Evolutionary conservation across 306 rosid genomes (phyloP).

Genomic region (Calophaca sinica): DNA sequence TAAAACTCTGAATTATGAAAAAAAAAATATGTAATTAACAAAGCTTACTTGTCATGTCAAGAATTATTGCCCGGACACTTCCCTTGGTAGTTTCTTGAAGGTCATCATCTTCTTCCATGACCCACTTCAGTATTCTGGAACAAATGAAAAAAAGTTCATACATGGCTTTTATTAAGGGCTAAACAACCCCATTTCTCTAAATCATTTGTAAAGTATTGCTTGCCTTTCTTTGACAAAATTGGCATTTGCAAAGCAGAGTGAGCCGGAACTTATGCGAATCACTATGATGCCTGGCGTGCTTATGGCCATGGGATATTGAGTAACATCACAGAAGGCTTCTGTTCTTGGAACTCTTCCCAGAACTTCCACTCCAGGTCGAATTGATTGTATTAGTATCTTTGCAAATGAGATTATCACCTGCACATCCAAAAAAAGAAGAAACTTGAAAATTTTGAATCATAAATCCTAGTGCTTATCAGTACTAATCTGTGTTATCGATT

Average conservation of each 20-base stretch:
- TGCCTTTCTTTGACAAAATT: constrained; percentile 84
- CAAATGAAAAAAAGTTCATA: constrained; percentile 41
- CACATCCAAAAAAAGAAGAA: constrained; percentile 24
- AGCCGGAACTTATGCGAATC: constrained; percentile 70
- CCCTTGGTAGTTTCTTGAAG: constrained; percentile 51
- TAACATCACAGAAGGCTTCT: constrained; percentile 68
- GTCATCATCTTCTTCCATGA: constrained; percentile 55
- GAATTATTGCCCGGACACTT: constrained; percentile 57
- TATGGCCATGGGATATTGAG: constrained; percentile 80
- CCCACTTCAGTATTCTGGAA: constrained; percentile 73
- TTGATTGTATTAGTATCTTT: constrained; percentile 69
- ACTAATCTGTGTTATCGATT: no score
- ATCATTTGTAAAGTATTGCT: constrained; percentile 37
- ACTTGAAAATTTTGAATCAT: constrained; percentile 43
- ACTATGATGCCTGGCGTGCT: constrained; percentile 67
- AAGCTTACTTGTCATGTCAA: constrained; percentile 80
- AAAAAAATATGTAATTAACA: not conserved
- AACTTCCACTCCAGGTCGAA: constrained; percentile 76
- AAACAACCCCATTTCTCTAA: not conserved
- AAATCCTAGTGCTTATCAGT: not conserved
- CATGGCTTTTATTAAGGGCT: constrained; percentile 29
- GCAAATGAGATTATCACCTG: constrained; percentile 83
- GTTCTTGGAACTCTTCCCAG: constrained; percentile 80
- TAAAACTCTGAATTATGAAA: not conserved
- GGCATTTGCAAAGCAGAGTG: constrained; percentile 87